phyloP scores from a whole-genome alignment of 2,329 filamentous ascomycete genomes.

The Xylariaceae sp. region DNA sequence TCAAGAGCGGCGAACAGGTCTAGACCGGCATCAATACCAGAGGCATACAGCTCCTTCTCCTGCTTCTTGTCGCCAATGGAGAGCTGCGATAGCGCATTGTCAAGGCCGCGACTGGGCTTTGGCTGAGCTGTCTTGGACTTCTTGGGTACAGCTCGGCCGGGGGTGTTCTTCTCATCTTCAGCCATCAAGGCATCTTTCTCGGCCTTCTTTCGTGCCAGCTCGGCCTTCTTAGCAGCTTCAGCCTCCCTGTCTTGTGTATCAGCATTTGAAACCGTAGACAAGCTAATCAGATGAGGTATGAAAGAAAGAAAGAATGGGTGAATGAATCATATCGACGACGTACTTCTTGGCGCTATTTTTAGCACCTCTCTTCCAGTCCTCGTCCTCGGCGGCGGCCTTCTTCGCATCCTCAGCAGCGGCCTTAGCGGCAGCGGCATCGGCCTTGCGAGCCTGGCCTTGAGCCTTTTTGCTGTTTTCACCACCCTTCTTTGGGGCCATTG shows the following conservation, averaged over 20 bases:
- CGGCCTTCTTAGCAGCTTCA: constrained; percentile 76
- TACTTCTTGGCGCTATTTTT: constrained; percentile 88
- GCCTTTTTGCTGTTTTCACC: constrained; percentile 84
- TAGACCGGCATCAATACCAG: constrained; percentile 86
- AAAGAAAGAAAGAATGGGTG: background rate
- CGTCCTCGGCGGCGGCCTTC: constrained; percentile 61
- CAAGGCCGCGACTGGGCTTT: constrained; percentile 41
- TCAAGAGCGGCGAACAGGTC: constrained; percentile 69
- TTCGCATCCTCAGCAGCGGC: constrained; percentile 64
- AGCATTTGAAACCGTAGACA: background rate
- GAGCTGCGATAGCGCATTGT: constrained; percentile 57
- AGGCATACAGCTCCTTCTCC: constrained; percentile 68
- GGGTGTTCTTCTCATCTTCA: constrained; percentile 69
- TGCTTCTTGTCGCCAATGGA: constrained; percentile 30
- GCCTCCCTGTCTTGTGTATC: constrained; percentile 57
- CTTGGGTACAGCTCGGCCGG: constrained; percentile 57
- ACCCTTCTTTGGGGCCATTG: constrained; percentile 69
- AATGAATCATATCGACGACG: constrained; percentile 30
- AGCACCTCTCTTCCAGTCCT: constrained; percentile 77
- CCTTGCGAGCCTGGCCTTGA: constrained; percentile 86
- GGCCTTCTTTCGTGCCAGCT: constrained; percentile 81
- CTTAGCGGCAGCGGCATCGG: constrained; percentile 78
- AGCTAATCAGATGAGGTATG: background rate
- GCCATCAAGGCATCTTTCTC: constrained; percentile 78
- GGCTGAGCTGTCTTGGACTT: constrained; percentile 60